phyloP scores from a whole-genome alignment of 148 eudicot genomes.

The Camellia japonica region DNA sequence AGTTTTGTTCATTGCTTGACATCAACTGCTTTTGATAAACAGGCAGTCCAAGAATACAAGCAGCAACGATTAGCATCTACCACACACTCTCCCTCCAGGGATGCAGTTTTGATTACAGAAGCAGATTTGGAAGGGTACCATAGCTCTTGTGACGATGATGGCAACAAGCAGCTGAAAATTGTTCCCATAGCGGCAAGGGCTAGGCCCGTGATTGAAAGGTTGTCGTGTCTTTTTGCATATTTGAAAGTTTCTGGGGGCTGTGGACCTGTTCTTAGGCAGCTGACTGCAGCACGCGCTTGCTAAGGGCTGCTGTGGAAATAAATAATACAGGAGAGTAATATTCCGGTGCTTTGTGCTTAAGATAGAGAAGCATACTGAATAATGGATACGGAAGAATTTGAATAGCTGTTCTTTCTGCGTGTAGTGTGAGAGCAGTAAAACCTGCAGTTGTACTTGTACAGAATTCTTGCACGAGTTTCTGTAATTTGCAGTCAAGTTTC shows the following conservation, averaged over 20 bases:
- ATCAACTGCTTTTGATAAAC: slow-evolving; percentile 9
- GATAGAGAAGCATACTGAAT: slow-evolving; percentile 12
- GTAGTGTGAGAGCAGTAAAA: neutral
- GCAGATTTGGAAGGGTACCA: slow-evolving; percentile 58
- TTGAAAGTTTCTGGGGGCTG: slow-evolving; percentile 39
- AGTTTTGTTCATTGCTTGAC: neutral
- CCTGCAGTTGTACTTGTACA: slow-evolving; percentile 16
- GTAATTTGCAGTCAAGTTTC: neutral
- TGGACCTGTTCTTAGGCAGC: slow-evolving; percentile 40
- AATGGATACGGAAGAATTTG: neutral
- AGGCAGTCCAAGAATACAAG: slow-evolving; percentile 68
- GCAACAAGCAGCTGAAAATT: slow-evolving; percentile 32
- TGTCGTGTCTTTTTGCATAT: slow-evolving; percentile 53
- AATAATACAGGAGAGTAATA: slow-evolving; percentile 10
- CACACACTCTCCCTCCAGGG: slow-evolving; percentile 31
- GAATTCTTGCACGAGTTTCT: slow-evolving; percentile 11
- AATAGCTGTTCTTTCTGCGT: neutral
- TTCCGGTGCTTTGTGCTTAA: slow-evolving; percentile 17
- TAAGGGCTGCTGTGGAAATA: slow-evolving; percentile 7
- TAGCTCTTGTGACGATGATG: slow-evolving; percentile 28
- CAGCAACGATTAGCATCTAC: slow-evolving; percentile 28
- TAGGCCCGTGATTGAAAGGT: slow-evolving; percentile 46
- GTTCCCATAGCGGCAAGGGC: slow-evolving; percentile 26
- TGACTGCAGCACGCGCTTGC: slow-evolving; percentile 52
- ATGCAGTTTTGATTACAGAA: slow-evolving; percentile 51